phyloP scores from a whole-genome alignment of 768 basidiomycete genomes.

The Hebeloma cylindrosporum region DNA sequence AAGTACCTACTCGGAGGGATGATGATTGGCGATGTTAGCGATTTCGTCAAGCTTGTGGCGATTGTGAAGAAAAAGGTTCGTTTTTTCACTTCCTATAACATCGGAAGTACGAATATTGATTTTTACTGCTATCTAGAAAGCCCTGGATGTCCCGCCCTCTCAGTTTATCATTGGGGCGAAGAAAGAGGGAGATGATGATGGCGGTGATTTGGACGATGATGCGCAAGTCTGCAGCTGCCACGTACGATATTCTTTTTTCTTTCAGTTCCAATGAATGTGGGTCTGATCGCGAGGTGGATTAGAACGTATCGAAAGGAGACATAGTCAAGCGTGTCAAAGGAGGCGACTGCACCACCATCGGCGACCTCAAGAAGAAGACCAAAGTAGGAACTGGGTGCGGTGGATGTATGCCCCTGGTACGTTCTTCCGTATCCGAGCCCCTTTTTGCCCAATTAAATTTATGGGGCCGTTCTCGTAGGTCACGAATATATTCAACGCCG shows the following conservation, averaged over 20 bases:
- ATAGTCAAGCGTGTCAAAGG: conserved; percentile 50
- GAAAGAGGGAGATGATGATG: too few relatives aligned
- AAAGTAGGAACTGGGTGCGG: conserved; percentile 76
- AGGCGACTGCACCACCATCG: conserved; percentile 50
- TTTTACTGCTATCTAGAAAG: conserved; percentile 51
- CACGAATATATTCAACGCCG: conserved; percentile 52
- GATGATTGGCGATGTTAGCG: conserved; percentile 75
- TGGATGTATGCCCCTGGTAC: conserved; percentile 62
- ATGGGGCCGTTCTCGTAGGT: too few relatives aligned
- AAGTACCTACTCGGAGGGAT: conserved; percentile 73
- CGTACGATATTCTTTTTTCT: too few relatives aligned
- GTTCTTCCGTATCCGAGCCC: too few relatives aligned
- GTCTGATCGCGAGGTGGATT: too few relatives aligned
- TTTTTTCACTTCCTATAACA: neutral
- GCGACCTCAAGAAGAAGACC: conserved; percentile 59
- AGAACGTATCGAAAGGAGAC: conserved; percentile 64
- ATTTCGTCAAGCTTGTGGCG: conserved; percentile 68
- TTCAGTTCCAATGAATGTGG: too few relatives aligned
- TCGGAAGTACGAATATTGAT: neutral
- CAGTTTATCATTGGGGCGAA: conserved; percentile 62
- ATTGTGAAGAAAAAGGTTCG: conserved; percentile 67
- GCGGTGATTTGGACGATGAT: conserved; percentile 69
- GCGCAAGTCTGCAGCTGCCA: conserved; percentile 74
- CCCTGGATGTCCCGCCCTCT: conserved; percentile 61
- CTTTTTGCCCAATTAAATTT: too few relatives aligned